Percentiles rank a stretch among this genome's conserved stretches.
phyloP scores from a whole-genome alignment of 495 filamentous ascomycete genomes.

The Penicillium turbatum region DNA sequence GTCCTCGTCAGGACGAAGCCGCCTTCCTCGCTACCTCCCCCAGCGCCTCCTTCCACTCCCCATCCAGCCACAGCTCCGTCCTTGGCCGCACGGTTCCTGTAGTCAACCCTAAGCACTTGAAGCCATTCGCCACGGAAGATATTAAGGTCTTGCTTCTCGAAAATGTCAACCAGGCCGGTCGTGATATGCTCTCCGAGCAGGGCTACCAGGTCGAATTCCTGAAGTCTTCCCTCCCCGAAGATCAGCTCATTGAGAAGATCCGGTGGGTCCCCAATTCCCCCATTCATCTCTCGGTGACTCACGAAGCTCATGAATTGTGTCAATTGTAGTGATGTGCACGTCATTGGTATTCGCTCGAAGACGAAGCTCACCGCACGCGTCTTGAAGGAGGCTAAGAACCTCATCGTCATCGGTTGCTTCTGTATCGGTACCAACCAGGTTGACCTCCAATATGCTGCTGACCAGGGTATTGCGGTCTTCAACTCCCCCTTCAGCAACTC shows the following conservation, averaged over 20 bases:
- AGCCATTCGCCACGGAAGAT: constrained; percentile 91
- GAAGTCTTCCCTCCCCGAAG: constrained; percentile 85
- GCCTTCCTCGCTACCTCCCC: constrained; percentile 58
- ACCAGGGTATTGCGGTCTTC: constrained; percentile 94
- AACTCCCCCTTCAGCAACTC: constrained; percentile 99
- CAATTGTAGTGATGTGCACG: constrained; percentile 75
- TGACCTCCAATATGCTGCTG: constrained; percentile 84
- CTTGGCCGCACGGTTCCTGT: constrained; percentile 32
- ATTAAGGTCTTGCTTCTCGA: constrained; percentile 95
- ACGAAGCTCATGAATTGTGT: not conserved
- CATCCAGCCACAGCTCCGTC: constrained; percentile 44
- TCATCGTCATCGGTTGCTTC: constrained; percentile 96
- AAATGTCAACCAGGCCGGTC: constrained; percentile 89
- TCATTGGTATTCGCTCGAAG: constrained; percentile 97
- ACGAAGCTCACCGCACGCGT: constrained; percentile 88
- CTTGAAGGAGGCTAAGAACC: constrained; percentile 81
- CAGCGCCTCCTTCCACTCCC: constrained; percentile 60
- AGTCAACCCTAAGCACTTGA: constrained; percentile 68
- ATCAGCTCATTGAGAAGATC: constrained; percentile 95
- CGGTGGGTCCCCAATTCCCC: constrained; percentile 51
- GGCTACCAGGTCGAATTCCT: constrained; percentile 94
- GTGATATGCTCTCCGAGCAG: constrained; percentile 73
- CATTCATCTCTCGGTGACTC: constrained; percentile 1
- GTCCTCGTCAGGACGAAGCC: constrained; percentile 29
- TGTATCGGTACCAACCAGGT: constrained; percentile 99